Conservation (phyloP, 2,329 filamentous ascomycete genomes). For the Paracorniculantispora psalliotae region DNA sequence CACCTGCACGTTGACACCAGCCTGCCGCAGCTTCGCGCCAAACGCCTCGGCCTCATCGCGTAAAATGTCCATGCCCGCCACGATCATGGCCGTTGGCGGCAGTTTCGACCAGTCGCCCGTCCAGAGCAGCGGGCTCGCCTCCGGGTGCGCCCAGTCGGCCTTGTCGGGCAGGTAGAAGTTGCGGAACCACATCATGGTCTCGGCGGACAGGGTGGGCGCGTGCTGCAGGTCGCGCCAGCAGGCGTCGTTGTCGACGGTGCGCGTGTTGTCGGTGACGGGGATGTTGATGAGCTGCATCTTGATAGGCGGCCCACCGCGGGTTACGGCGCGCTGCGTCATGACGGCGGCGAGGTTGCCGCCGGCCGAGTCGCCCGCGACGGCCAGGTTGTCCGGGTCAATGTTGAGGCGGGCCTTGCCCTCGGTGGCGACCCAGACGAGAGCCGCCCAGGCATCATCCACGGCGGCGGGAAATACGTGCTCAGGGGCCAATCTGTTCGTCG, state of each 20-base stretch:
- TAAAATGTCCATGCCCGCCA: slow-evolving; percentile 54
- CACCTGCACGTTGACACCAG: slow-evolving; percentile 43
- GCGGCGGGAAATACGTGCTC: slow-evolving; percentile 48
- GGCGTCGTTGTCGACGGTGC: slow-evolving; percentile 30
- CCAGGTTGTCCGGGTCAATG: slow-evolving; percentile 37
- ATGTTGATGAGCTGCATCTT: slow-evolving; percentile 49
- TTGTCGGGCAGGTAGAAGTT: slow-evolving; percentile 49
- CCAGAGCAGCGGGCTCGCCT: slow-evolving; percentile 41
- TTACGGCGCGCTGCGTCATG: slow-evolving; percentile 1
- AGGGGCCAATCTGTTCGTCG: slow-evolving; percentile 35
- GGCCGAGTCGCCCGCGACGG: slow-evolving; percentile 40
- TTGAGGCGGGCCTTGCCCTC: neutral
- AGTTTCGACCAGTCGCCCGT: slow-evolving; percentile 9
- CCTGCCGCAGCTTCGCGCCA: slow-evolving; percentile 40
- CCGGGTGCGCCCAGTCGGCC: slow-evolving; percentile 41
- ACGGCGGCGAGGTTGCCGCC: slow-evolving; percentile 15
- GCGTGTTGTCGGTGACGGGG: slow-evolving; percentile 55
- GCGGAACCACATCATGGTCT: slow-evolving; percentile 59
- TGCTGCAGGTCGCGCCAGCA: slow-evolving; percentile 48
- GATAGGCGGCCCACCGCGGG: slow-evolving; percentile 14
- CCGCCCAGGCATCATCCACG: slow-evolving; percentile 48
- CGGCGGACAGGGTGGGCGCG: slow-evolving; percentile 46
- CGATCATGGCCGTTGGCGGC: slow-evolving; percentile 41
- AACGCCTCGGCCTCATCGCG: slow-evolving; percentile 49
- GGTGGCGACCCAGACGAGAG: slow-evolving; percentile 38